These are phyloP conservation scores for Quercus engelmannii DNA, from an alignment of 306 rosid species.

Conservation along the genomic window DNA sequence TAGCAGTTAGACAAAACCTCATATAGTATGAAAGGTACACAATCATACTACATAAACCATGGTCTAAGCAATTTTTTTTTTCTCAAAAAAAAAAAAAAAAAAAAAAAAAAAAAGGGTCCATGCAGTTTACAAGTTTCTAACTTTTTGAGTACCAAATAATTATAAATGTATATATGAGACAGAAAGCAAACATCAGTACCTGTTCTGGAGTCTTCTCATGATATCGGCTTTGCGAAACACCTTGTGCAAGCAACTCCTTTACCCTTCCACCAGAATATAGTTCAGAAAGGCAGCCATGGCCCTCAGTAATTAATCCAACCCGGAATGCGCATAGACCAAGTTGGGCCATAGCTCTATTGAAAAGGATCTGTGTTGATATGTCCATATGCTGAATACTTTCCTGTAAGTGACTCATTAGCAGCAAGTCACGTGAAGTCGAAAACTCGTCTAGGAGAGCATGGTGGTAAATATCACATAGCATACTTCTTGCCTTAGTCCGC, in stretches of 20 bases:
- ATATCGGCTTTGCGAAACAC: constrained; percentile 88
- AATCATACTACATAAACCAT: not conserved
- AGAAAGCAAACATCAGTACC: constrained; percentile 37
- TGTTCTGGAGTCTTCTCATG: constrained; percentile 99
- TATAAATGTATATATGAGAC: not conserved
- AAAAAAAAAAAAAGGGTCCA: not conserved
- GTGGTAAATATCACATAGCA: constrained; percentile 98
- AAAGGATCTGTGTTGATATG: constrained; percentile 90
- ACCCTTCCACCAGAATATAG: constrained; percentile 98
- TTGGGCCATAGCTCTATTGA: constrained; percentile 92
- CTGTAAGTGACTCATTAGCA: constrained; percentile 97
- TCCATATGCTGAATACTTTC: constrained; percentile 89
- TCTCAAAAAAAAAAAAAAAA: too few species aligned
- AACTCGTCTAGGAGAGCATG: constrained; percentile 88
- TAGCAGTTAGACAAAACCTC: not conserved
- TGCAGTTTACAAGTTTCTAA: not conserved
- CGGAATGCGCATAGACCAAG: constrained; percentile 93
- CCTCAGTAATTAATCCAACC: constrained; percentile 72
- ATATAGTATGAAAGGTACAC: not conserved
- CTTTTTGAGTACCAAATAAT: not conserved
- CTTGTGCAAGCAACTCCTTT: constrained; percentile 96
- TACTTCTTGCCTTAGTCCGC: constrained; percentile 91
- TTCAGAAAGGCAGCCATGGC: constrained; percentile 86
- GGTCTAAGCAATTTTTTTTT: too few species aligned
- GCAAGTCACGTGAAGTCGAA: constrained; percentile 74